Evolutionary conservation across 352 stramenopile species (phyloP), one percentile per base, ranked within the genome.

Genomic region (Phytophthora boehmeriae): DNA sequence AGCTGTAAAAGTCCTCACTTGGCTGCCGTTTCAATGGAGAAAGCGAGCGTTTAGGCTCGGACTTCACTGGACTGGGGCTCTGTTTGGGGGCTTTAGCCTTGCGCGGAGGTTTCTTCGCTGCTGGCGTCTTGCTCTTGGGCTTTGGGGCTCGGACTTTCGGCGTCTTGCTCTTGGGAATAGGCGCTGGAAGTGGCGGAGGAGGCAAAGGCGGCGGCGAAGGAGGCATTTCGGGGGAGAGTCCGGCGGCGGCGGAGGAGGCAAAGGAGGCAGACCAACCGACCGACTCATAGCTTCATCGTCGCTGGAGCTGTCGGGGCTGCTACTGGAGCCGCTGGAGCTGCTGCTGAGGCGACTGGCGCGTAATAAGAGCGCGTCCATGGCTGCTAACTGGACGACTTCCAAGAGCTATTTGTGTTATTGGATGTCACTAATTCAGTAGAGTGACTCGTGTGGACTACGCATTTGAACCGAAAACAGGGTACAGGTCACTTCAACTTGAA

Each of bases 271-370:
- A 8, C 63, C 57, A 0, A 73, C 48, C 19, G 44, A 66, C 25
- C 49, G 32, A 28, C 59, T 70, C 30, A 72, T 43, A 27, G 64
- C 52, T 28, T 79, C 73, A 45, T 77, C 62, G 43, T 83, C 76
- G 50, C 70, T 84, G 45, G 69, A 83, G 46, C 68, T 85, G 46
- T 53, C 63, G 42, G 70, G 74, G 54, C 68, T 87, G 6, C 25
- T 30, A 6, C 25, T 30, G 55, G 65, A 76, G 34, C 68, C 67
- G 48, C 66, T 73, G 36, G 69, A 66, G 63, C 72, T 76, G 42
- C 44, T 71, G 57, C 52, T 75, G 53, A 73, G 76, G 46, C 48
- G 53, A 20, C 44, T 16, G 8, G 42, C 52, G 16, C 45, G 20
- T 27, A 60, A 16, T 35, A 70, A 34, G 46, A 67, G 55, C 63